Base-by-base conservation (phyloP, 305 asterid species). In the Plantago coronopus region DNA sequence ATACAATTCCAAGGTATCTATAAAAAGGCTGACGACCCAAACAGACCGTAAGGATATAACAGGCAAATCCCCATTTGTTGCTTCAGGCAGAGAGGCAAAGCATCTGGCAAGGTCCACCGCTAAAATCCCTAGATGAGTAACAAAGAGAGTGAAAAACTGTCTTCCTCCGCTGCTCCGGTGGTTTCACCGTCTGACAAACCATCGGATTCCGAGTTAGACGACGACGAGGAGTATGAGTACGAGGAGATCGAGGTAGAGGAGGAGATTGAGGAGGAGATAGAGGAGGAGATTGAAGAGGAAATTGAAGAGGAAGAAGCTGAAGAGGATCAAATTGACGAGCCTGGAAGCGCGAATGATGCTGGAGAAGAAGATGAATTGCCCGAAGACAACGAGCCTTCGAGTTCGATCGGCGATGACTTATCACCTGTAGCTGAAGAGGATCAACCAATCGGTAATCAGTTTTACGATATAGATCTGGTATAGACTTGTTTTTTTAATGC, bases 361-460 rank as follows among this genome's bases (percentile, higher is more conserved):
- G 72, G 54, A 31, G 71, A 64, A 13, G 75, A 68, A 17, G 72
- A 18, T 45, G 59, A 63, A 19, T 19, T 10, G n/a, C 1, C 12
- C 14, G 53, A 23, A 4, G 79, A 55, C 10, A 74, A 49, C 15
- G 69, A 67, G 4, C 63, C 54, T 51, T 69, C 62, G 65, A 50
- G 49, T 51, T 69, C 62, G 65, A 50, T 76, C 27, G 78, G 74
- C 34, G 80, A 72, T 63, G 78, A 50, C 54, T 59, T 63, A 31
- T 63, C 71, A 43, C 72, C 81, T 12, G 54, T 37, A 29, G 61
- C 72, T 45, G 75, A 54, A 23, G 77, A 67, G 27, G 67, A 65
- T 75, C 60, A 50, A 42, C 59, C 31, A 55, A 71, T 34, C 21
- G 95, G 96, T 86, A n/a, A n/a, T n/a, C 23, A 59, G 84, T 73